Evolutionary conservation across 305 asterid species (phyloP).

Genomic region (Fraxinus nigra): DNA sequence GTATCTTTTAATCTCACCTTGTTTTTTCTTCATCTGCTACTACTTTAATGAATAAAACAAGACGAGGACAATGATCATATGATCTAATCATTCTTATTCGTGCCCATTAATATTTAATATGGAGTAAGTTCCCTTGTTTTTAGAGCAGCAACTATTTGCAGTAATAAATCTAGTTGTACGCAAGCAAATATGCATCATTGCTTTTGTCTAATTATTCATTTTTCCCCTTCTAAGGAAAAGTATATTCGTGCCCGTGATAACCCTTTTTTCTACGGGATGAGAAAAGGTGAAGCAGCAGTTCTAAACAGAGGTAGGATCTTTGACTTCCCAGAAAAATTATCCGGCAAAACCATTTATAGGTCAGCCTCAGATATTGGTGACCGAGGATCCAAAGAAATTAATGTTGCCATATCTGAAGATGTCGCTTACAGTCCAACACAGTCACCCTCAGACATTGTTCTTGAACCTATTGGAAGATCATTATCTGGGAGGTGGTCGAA

Average conservation of each 20-base stretch:
- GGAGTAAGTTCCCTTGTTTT: neutral
- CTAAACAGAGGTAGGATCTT: constrained; percentile 36
- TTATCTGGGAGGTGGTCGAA: constrained; percentile 59
- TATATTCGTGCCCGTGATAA: constrained; percentile 63
- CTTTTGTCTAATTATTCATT: constrained; percentile 3
- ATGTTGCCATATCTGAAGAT: constrained; percentile 29
- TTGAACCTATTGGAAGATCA: constrained; percentile 53
- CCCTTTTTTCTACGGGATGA: constrained; percentile 66
- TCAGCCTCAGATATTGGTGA: constrained; percentile 59
- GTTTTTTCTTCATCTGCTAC: neutral
- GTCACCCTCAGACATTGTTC: constrained; percentile 48
- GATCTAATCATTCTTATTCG: neutral
- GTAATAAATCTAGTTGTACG: neutral
- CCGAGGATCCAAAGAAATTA: constrained; percentile 30
- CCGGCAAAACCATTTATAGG: constrained; percentile 26
- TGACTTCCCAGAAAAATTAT: constrained; percentile 37
- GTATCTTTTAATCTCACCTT: neutral
- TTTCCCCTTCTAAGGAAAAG: constrained; percentile 33
- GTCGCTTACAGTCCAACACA: constrained; percentile 32
- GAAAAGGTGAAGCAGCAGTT: constrained; percentile 55
- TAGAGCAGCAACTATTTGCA: neutral
- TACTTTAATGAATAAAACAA: neutral
- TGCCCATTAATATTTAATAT: neutral
- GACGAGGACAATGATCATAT: neutral
- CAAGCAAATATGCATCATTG: neutral